phyloP scores from a whole-genome alignment of 2,329 filamentous ascomycete species.

The Didymellaceae sp. region DNA sequence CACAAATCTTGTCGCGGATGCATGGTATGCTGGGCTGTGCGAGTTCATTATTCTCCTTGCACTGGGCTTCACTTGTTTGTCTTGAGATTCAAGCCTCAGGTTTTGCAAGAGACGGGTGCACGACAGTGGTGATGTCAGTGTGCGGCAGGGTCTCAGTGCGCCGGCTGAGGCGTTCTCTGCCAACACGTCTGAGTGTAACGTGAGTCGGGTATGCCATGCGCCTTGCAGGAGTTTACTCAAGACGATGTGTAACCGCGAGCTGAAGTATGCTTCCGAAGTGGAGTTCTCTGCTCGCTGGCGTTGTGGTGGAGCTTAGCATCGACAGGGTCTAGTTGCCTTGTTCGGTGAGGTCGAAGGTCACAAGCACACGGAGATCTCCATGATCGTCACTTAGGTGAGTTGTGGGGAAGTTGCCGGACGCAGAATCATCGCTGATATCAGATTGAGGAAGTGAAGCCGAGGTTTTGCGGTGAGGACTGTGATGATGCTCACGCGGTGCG shows the following conservation, averaged over 20 bases:
- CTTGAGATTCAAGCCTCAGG: not conserved
- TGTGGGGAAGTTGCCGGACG: constrained; percentile 2
- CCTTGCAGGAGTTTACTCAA: constrained; percentile 10
- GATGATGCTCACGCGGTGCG: too few species aligned
- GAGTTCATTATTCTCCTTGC: not conserved
- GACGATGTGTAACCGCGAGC: constrained; percentile 6
- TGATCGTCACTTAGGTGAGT: constrained; percentile 6
- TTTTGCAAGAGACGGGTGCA: not conserved
- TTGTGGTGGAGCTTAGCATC: constrained; percentile 1
- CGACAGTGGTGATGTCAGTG: constrained; percentile 8
- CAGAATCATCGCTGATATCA: not conserved
- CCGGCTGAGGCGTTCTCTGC: constrained; percentile 13
- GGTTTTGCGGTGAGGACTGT: not conserved
- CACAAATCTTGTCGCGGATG: not conserved
- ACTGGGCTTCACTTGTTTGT: not conserved
- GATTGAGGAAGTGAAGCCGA: not conserved
- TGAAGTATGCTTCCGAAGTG: not conserved
- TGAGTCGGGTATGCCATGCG: not conserved
- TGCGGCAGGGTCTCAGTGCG: constrained; percentile 11
- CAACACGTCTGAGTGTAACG: constrained; percentile 5
- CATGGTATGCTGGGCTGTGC: too few species aligned
- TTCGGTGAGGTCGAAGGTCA: constrained; percentile 8
- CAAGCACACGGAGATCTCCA: constrained; percentile 11
- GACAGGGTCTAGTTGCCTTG: not conserved
- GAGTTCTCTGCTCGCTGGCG: not conserved